phyloP scores from a whole-genome alignment of 176 grass and related monocot species.

The Stipa capillata region DNA sequence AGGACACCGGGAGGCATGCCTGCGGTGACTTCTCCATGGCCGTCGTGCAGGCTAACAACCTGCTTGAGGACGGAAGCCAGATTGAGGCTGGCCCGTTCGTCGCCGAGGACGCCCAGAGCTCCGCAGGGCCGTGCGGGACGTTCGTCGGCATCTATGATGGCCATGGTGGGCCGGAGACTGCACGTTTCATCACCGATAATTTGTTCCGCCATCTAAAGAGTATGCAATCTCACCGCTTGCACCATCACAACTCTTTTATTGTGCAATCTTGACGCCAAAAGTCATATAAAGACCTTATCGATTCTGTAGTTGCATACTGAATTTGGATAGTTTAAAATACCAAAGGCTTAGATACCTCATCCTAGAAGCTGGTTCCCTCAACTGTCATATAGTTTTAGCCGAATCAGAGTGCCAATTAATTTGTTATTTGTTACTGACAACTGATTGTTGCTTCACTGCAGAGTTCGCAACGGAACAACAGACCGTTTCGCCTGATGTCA shows the following conservation, averaged over 20 bases:
- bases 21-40: constrained; percentile 80
- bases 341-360: not conserved
- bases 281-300: not conserved
- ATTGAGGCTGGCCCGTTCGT: constrained; percentile 55
- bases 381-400: not conserved
- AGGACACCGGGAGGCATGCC: constrained; percentile 51
- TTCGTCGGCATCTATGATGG: constrained; percentile 78
- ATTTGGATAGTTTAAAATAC: not conserved
- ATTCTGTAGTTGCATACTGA: not conserved
- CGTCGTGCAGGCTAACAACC: constrained; percentile 65
- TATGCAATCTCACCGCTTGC: not conserved
- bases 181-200: constrained; percentile 43
- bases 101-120: not conserved
- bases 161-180: constrained; percentile 61
- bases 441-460: constrained; percentile 5
- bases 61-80: constrained; percentile 72
- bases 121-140: constrained; percentile 29
- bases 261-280: not conserved
- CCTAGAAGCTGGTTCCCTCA: not conserved
- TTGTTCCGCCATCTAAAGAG: constrained; percentile 61
- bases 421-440: not conserved
- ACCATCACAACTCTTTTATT: not conserved
- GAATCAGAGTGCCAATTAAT: not conserved
- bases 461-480: constrained; percentile 50
- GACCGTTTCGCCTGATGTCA: constrained; percentile 40